These are phyloP conservation scores for Digitaria exilis DNA, from an alignment of 202 grass and related monocot species.

Conservation along the genomic window DNA sequence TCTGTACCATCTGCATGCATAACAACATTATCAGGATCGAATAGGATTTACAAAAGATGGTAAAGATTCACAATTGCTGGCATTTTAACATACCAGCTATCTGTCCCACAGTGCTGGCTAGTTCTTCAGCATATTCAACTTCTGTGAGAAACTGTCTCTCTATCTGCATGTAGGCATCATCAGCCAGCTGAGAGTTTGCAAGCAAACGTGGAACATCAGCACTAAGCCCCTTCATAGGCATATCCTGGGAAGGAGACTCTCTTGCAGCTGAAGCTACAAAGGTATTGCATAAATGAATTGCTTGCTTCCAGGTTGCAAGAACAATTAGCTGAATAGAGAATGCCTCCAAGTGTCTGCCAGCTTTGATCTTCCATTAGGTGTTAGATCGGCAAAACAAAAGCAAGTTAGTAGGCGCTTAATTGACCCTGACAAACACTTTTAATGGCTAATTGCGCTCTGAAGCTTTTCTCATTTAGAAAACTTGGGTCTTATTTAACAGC, in stretches of 20 bases:
- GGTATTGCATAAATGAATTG: slow-evolving; percentile 68
- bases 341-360: slow-evolving; percentile 60
- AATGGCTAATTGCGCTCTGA: neutral
- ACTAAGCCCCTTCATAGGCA: slow-evolving; percentile 42
- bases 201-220: slow-evolving; percentile 41
- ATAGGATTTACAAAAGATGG: neutral
- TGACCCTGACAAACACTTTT: neutral
- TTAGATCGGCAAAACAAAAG: slow-evolving; percentile 39
- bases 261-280: slow-evolving; percentile 58
- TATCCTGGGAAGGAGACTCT: slow-evolving; percentile 56
- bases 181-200: slow-evolving; percentile 51
- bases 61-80: slow-evolving; percentile 22
- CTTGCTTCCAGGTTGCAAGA: slow-evolving; percentile 98
- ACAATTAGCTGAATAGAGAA: slow-evolving; percentile 92
- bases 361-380: slow-evolving; percentile 55
- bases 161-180: slow-evolving; percentile 55
- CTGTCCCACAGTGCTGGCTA: slow-evolving; percentile 64
- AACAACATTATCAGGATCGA: slow-evolving; percentile 45
- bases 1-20: slow-evolving; percentile 74
- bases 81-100: slow-evolving; percentile 61
- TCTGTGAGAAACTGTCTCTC: slow-evolving; percentile 79
- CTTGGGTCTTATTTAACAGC: neutral
- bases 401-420: slow-evolving; percentile 24
- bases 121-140: slow-evolving; percentile 81
- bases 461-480: slow-evolving; percentile 28